Evolutionary conservation across 768 basidiomycete species (phyloP).

Genomic region (Hygrocybe punicea): DNA sequence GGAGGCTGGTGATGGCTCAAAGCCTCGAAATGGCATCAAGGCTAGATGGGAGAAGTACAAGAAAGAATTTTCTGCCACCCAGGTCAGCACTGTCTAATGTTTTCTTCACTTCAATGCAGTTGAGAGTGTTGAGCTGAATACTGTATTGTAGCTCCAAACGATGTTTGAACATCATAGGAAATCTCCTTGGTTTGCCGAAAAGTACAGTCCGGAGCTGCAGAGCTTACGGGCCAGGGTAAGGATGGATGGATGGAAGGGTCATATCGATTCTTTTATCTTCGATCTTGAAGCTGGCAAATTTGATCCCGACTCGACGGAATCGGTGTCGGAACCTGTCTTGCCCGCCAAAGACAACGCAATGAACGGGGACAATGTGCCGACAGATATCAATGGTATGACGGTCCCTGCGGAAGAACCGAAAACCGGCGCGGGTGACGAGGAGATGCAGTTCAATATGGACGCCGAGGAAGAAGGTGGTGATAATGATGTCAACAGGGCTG

Average conservation of each 20-base stretch:
- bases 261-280: constrained; percentile 66
- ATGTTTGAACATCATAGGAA: constrained; percentile 95
- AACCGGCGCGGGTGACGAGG: constrained; percentile 56
- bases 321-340: constrained; percentile 49
- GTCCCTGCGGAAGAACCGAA: constrained; percentile 52
- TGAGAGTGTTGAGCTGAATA: constrained; percentile 32
- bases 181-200: constrained; percentile 96
- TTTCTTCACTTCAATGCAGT: constrained; percentile 15
- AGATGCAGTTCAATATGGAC: constrained; percentile 71
- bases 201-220: constrained; percentile 78
- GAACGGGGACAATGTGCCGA: constrained; percentile 40
- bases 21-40: constrained; percentile 81
- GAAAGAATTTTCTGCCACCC: constrained; percentile 80
- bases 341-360: constrained; percentile 51
- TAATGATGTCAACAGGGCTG: constrained; percentile 50
- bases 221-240: constrained; percentile 73
- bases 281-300: constrained; percentile 83
- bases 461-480: constrained; percentile 68
- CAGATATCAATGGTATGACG: constrained; percentile 43
- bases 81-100: constrained; percentile 58
- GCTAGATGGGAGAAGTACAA: constrained; percentile 90
- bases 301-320: constrained; percentile 71
- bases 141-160: constrained; percentile 72
- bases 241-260: constrained; percentile 80
- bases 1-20: constrained; percentile 76